Conservation (phyloP, 23 red algal genomes). For the Gracilaria vermiculophylla region DNA sequence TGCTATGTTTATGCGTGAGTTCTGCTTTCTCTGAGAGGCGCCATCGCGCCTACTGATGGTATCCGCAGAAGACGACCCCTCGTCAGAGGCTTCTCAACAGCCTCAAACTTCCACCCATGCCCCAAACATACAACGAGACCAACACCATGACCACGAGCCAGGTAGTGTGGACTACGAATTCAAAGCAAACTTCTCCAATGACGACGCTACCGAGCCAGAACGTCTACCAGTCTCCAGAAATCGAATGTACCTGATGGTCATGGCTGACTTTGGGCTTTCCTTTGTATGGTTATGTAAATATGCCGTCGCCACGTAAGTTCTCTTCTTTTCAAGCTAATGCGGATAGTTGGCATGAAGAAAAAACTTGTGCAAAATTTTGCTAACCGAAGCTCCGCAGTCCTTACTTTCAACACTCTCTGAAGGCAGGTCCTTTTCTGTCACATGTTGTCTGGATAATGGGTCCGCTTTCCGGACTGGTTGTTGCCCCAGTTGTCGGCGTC, state of each 20-base stretch:
- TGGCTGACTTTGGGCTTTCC: conserved; percentile 71
- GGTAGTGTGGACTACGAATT: not conserved
- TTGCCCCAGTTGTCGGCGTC: conserved; percentile 74
- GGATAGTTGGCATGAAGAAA: not conserved
- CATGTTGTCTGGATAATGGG: conserved; percentile 82
- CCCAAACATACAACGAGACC: not conserved
- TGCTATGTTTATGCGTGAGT: not conserved
- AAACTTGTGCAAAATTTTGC: not conserved
- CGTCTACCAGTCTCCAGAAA: conserved; percentile 11
- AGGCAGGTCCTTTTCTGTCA: conserved; percentile 60
- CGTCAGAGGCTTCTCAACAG: not conserved
- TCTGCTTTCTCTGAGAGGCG: not conserved
- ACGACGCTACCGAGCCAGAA: not conserved
- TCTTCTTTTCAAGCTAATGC: not conserved
- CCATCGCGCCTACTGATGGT: conserved; percentile 8
- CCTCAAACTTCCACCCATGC: not conserved
- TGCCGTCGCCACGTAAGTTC: conserved; percentile 70
- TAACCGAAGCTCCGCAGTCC: conserved; percentile 1
- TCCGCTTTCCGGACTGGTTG: conserved; percentile 73
- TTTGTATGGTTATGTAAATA: conserved; percentile 76
- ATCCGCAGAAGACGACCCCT: not conserved
- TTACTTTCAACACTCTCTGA: conserved; percentile 57
- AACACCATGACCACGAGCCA: not conserved
- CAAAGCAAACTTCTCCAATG: not conserved
- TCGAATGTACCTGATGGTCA: conserved; percentile 56